Base-by-base conservation (phyloP, 2,329 filamentous ascomycete genomes). In the Aspergillus niger region DNA sequence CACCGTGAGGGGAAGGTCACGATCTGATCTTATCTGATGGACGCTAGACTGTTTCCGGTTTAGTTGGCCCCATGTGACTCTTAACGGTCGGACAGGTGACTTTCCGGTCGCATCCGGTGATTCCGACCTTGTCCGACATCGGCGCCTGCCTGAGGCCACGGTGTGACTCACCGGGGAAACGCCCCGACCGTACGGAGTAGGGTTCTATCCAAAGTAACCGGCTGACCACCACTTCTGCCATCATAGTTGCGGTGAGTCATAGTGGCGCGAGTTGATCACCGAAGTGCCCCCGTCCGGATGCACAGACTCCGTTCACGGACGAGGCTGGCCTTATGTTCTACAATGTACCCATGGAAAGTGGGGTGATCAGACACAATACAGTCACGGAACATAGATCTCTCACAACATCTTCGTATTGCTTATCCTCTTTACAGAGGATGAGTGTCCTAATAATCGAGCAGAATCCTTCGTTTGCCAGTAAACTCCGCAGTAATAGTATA, bases 11-110 rank as follows among this genome's bases (percentile, higher is more conserved):
- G 32, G 44, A 55, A 38, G 53, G 53, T 55, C 32, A 55, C 52
- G 53, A 55, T 58, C 63, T 66, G 67, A 75, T 75, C 73, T 75
- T 75, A 76, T 76, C 73, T 68, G 73, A 76, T 76, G 41, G 30
- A 36, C 41, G 54, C 64, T 64, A 69, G 28, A n/a, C 53, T 38
- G 6, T 8, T 52, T 15, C 17, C 3, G 43, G 60, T 32, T 60
- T 60, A 59, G 59, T 5, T n/a, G 13, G 6, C 13, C 17, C 2
- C 36, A n/a, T 24, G 28, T 26, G 59, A 52, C 20, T 41, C 13
- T 50, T 17, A 36, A 39, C 17, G 59, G 26, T 58, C 28, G 49
- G 24, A 26, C 47, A 58, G 20, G 38, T 52, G 48, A 52, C 30
- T 38, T 39, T 5, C 51, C 24, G 50, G 26, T 26, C 24, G 15